Evolutionary conservation across 1,139 yeast species (phyloP), one percentile per base, ranked within the genome.

Genomic region (Diutina scorzettiae): DNA sequence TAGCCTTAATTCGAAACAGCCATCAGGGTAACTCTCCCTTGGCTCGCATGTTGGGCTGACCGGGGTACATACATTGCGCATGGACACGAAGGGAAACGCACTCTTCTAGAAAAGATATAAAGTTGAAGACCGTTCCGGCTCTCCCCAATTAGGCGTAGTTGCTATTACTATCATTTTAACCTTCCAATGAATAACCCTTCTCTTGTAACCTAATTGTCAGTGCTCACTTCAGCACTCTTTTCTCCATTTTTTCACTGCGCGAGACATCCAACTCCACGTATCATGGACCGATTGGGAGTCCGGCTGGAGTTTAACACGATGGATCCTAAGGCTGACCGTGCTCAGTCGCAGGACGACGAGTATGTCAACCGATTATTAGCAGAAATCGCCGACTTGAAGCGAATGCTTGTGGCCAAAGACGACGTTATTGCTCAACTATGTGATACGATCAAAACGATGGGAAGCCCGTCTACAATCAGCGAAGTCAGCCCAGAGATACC

Each of bases 251-350:
- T 27, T 27, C 30, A 27, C 12, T 27, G 30, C 30, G 30, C 6
- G n/a, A 12, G 6, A 23, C 30, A 11, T 11, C 30, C 27, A 12
- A 27, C 30, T 27, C 30, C 30, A 27, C 30, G 30, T 27, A 7
- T 9, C 8, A 27, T 27, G 14, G 14, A 27, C 5, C 14, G 30
- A 12, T 11, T 27, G 14, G 30, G 14, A 5, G 30, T 12, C 25
- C 6, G 25, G 9, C 14, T 11, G 30, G 30, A 27, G 30, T 5
- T 27, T 5, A 5, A 5, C 30, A 24, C 37, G 37, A 24, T 32
- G 37, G 37, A 32, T 32, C 25, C 37, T 6, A 20, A 21, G 37
- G 19, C 20, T 20, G 37, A 32, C 25, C 25, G 37, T 7, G 14
- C 39, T 3, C 28, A 23, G 18, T 16, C n/a, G 7, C 39, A 12